These are phyloP conservation scores for Castanea crenata DNA, from an alignment of 306 rosid species.

Conservation along the genomic window DNA sequence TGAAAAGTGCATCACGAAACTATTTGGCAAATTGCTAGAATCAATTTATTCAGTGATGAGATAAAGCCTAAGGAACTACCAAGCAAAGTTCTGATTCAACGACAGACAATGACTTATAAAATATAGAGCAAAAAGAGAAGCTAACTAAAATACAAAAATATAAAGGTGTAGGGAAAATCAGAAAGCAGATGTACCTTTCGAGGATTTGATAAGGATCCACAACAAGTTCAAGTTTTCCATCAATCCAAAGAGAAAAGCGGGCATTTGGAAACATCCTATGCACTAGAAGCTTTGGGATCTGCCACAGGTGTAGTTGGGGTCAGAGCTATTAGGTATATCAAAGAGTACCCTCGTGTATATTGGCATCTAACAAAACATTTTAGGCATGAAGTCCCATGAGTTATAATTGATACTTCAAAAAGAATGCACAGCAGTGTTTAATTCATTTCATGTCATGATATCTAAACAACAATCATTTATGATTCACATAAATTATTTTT, in stretches of 20 bases:
- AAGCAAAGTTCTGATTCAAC: not conserved
- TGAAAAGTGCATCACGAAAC: not conserved
- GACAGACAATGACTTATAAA: not conserved
- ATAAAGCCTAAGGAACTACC: not conserved
- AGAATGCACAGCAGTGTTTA: not conserved
- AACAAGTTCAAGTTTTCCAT: conserved; percentile 93
- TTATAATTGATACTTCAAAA: not conserved
- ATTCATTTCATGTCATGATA: not conserved
- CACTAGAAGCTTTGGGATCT: conserved; percentile 93
- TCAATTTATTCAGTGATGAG: not conserved
- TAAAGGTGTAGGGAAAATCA: conserved; percentile 7
- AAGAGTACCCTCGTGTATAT: conserved; percentile 1
- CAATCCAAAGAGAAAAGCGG: conserved; percentile 86
- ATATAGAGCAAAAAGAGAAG: not conserved
- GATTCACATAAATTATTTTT: not conserved
- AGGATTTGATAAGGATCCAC: conserved; percentile 90
- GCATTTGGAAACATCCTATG: conserved; percentile 91
- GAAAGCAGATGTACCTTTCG: conserved; percentile 59
- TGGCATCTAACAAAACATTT: not conserved
- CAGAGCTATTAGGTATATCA: conserved; percentile 19
- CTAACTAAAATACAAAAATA: not conserved
- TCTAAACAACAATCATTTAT: conserved; percentile 12
- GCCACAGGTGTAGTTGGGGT: conserved; percentile 29
- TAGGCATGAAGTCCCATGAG: not conserved
- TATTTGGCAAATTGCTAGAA: not conserved